Base-by-base conservation (phyloP, 2,329 filamentous ascomycete species). In the Stagonosporopsis chrysanthemi region DNA sequence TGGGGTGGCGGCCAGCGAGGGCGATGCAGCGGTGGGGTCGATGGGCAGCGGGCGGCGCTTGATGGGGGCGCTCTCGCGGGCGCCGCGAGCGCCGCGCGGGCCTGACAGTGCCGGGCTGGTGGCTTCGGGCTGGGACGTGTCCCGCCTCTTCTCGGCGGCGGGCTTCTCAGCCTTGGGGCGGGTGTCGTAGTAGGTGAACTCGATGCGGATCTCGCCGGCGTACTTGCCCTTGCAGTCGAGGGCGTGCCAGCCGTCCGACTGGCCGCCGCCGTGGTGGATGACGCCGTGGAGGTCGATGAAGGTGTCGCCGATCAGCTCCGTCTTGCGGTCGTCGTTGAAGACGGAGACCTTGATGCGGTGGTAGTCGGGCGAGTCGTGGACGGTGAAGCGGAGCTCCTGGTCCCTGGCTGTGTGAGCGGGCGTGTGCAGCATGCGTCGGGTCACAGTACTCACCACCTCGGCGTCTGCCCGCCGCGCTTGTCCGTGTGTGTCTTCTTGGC, bases 321-420 rank as follows among this genome's bases (percentile, higher is more conserved):
- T 98, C 80, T 90, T 96, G 81, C 97, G 98, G 79, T 99, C 95
- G 71, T 99, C 95, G 74, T 97, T 97, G 80, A 99, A 99, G 6
- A 98, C 86, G 2, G 94, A 97, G 15, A 98, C 84, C 75, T 99
- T 99, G 55, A 99, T 84, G 74, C 93, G 91, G 78, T 92, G 92
- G 81, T 99, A 99, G 78, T 99, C 95, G 17, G 92, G 89, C 15
- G 92, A 97, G 72, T 98, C 93, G 83, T 97, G 94, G 15, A 99
- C 95, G 41, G 87, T 91, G 74, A 98, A 99, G 60, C 95, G 91
- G 41, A 99, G 85, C 77, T 99, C 95, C 78, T 98, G 92, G 76
- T 99, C 95, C 95, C 95, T 99, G 71, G 44, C 4, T 52, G 33
- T 38, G 60, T 71, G 45, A 69, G 68, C 59, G 40, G 15, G n/a